These are phyloP conservation scores for Rhodotorula graminis DNA, from an alignment of 768 basidiomycete genomes.

Conservation along the genomic window DNA sequence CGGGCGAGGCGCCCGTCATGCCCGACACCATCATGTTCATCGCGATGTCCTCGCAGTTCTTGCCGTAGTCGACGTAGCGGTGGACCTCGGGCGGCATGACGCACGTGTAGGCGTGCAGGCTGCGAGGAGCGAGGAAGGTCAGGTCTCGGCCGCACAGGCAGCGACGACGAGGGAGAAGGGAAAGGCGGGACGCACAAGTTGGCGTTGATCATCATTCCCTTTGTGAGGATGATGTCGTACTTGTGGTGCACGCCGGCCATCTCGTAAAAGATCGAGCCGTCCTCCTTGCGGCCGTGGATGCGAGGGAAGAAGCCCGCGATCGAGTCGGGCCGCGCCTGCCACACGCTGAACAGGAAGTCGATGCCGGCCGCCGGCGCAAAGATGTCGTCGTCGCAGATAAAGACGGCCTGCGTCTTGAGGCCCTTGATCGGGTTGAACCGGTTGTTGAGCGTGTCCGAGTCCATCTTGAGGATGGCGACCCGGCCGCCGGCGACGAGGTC, in stretches of 20 bases:
- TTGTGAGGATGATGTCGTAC: conserved; percentile 1
- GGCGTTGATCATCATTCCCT: conserved; percentile 4
- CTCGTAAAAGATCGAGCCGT: not conserved
- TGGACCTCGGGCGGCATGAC: not conserved
- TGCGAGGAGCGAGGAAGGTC: not conserved
- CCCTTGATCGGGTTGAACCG: conserved; percentile 1
- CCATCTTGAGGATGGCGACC: not conserved
- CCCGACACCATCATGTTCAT: conserved; percentile 6
- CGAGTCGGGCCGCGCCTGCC: not conserved
- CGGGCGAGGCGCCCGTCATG: not conserved
- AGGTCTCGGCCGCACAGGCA: too few relatives aligned
- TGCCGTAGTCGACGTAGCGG: conserved; percentile 1
- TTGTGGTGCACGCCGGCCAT: conserved; percentile 1
- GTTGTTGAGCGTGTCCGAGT: not conserved
- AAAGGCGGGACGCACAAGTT: not conserved
- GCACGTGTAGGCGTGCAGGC: conserved; percentile 1
- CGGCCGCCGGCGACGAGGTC: not conserved
- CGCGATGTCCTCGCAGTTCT: conserved; percentile 4
- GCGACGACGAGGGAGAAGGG: too few relatives aligned
- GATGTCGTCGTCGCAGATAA: conserved; percentile 6
- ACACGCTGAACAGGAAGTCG: not conserved
- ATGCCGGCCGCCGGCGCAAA: not conserved
- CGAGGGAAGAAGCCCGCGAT: not conserved
- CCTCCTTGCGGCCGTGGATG: not conserved
- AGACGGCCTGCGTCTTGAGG: conserved; percentile 5